Evolutionary conservation across 2,329 filamentous ascomycete species (phyloP).

Genomic region (Oidium heveae): DNA sequence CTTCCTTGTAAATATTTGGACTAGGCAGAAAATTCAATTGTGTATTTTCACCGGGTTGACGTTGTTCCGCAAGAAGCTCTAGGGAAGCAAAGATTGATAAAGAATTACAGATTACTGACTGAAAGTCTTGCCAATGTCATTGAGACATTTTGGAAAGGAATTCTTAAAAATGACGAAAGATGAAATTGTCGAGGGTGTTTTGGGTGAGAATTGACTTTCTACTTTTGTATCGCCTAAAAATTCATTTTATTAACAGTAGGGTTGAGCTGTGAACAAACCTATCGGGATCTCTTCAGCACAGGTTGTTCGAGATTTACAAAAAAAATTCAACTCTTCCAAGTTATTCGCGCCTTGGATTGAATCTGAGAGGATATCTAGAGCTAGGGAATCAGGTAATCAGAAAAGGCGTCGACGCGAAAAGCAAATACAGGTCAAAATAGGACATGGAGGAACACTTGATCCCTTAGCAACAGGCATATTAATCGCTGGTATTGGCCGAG

Average conservation of each 20-base stretch:
- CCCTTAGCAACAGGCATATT: slow-evolving; percentile 83
- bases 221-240: not conserved
- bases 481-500: slow-evolving; percentile 64
- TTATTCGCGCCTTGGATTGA: slow-evolving; percentile 59
- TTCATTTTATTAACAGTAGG: not conserved
- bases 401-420: slow-evolving; percentile 30
- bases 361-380: slow-evolving; percentile 28
- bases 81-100: not conserved
- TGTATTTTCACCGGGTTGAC: not conserved
- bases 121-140: not conserved
- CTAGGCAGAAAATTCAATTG: not conserved
- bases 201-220: slow-evolving; percentile 20
- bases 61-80: not conserved
- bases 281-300: slow-evolving; percentile 68
- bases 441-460: slow-evolving; percentile 87
- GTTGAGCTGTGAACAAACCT: slow-evolving; percentile 74
- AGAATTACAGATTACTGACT: not conserved
- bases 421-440: slow-evolving; percentile 65
- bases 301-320: slow-evolving; percentile 69
- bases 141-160: not conserved
- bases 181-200: slow-evolving; percentile 34
- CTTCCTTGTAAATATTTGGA: not conserved
- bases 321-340: slow-evolving; percentile 54
- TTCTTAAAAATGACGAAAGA: slow-evolving; percentile 11
- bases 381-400: slow-evolving; percentile 31